A percentile compares a stretch with the other conserved stretches of the same genome.
Evolutionary conservation across 805 yeast genomes (phyloP).

Genomic region (Nematodospora valgi): DNA sequence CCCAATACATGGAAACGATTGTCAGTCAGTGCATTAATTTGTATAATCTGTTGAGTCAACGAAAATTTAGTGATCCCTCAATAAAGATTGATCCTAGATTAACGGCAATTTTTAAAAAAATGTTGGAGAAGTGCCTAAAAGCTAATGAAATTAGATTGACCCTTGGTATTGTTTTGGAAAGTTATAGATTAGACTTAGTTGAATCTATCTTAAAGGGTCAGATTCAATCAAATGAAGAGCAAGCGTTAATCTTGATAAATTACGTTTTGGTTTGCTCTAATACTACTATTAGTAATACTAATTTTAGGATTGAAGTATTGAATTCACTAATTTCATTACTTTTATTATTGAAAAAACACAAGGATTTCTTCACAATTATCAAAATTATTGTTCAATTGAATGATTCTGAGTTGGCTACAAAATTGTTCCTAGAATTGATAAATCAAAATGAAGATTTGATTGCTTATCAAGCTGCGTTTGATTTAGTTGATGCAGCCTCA

Average conservation of each 20-base stretch:
- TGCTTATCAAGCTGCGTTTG: conserved; percentile 94
- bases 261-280: conserved; percentile 77
- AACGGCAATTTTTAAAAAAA: conserved; percentile 70
- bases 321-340: conserved; percentile 59
- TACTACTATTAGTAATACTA: conserved; percentile 59
- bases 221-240: conserved; percentile 44
- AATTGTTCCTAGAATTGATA: conserved; percentile 62
- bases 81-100: conserved; percentile 57
- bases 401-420: conserved; percentile 66
- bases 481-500: conserved; percentile 84
- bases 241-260: conserved; percentile 53
- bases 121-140: conserved; percentile 76
- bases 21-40: conserved; percentile 88
- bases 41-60: conserved; percentile 66
- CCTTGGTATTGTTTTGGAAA: conserved; percentile 86
- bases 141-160: conserved; percentile 76
- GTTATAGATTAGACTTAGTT: conserved; percentile 80
- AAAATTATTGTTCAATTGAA: conserved; percentile 87
- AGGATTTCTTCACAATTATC: conserved; percentile 81
- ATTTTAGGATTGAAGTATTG: conserved; percentile 65
- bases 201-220: conserved; percentile 49
- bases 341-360: conserved; percentile 47
- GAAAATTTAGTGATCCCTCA: conserved; percentile 23
- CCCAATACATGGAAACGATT: conserved; percentile 91
- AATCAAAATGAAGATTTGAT: conserved; percentile 48